phyloP scores from a whole-genome alignment of 306 rosid genomes.

The Cyclanthera cordifolia region DNA sequence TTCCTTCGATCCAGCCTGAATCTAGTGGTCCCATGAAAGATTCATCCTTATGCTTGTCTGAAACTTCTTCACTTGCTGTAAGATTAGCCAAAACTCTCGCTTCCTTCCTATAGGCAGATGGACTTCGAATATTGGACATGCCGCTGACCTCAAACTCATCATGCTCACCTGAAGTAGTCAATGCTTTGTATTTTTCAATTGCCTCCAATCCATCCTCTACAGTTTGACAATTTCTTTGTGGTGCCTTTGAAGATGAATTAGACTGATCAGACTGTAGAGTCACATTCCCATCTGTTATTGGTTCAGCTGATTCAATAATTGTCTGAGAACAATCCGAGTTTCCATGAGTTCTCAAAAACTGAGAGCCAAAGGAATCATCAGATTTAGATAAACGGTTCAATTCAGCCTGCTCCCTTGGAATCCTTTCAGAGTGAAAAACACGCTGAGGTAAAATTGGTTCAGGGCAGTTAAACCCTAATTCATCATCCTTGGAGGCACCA shows the following conservation, averaged over 20 bases:
- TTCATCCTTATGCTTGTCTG: slow-evolving; percentile 21
- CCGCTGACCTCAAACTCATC: slow-evolving; percentile 19
- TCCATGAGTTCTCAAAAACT: slow-evolving; percentile 31
- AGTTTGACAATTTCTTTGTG: slow-evolving; percentile 15
- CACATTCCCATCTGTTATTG: slow-evolving; percentile 28
- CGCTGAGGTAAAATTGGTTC: slow-evolving; percentile 37
- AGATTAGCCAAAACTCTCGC: slow-evolving; percentile 18
- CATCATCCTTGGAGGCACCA: slow-evolving; percentile 24
- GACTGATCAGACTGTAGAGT: slow-evolving; percentile 21
- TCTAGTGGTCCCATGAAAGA: slow-evolving; percentile 26
- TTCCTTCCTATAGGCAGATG: slow-evolving; percentile 19
- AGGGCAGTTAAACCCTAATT: slow-evolving; percentile 26
- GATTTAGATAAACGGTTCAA: slow-evolving; percentile 49
- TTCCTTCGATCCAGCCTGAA: slow-evolving; percentile 22
- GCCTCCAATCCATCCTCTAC: slow-evolving; percentile 27
- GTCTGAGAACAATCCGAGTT: slow-evolving; percentile 31
- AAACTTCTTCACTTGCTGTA: slow-evolving; percentile 16
- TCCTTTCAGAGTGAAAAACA: slow-evolving; percentile 39
- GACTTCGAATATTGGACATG: slow-evolving; percentile 16
- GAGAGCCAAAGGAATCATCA: slow-evolving; percentile 44
- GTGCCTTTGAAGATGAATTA: slow-evolving; percentile 21
- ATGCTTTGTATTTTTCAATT: slow-evolving; percentile 15
- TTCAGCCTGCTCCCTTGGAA: slow-evolving; percentile 54
- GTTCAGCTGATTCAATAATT: slow-evolving; percentile 23
- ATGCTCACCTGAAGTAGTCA: slow-evolving; percentile 21